Evolutionary conservation across 495 filamentous ascomycete species (phyloP).

Genomic region (Hypoxylon subgilvum): DNA sequence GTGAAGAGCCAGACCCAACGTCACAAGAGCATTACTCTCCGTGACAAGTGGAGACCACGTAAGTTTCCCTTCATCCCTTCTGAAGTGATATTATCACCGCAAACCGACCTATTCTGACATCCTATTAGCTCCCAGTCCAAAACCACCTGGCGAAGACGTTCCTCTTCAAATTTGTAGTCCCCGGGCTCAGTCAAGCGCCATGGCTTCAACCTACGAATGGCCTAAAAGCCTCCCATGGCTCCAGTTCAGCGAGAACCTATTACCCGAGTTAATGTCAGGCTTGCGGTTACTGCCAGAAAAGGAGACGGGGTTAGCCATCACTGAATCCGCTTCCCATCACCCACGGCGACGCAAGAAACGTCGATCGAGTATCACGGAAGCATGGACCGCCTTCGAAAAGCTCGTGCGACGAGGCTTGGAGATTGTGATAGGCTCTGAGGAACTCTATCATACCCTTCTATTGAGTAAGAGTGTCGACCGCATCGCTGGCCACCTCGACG

Average conservation of each 20-base stretch:
- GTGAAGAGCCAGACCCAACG: background rate
- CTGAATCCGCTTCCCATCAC: background rate
- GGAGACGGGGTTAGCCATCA: background rate
- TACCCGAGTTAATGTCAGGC: constrained; percentile 4
- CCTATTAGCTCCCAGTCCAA: background rate
- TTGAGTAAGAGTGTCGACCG: constrained; percentile 14
- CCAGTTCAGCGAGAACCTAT: constrained; percentile 1
- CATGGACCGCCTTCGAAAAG: constrained; percentile 2
- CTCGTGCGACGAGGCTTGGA: constrained; percentile 7
- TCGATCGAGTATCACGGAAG: background rate
- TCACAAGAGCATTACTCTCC: constrained; percentile 3
- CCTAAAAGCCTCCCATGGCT: constrained; percentile 13
- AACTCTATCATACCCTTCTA: constrained; percentile 1
- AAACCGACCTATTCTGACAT: background rate
- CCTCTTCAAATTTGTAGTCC: constrained; percentile 15
- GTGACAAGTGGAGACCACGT: background rate
- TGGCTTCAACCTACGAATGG: background rate
- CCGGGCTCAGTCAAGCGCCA: background rate
- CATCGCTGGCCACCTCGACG: constrained; percentile 5
- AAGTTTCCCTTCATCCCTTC: background rate
- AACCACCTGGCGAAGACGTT: background rate
- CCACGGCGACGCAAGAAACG: background rate
- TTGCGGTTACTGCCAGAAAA: constrained; percentile 1
- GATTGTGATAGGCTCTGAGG: constrained; percentile 15
- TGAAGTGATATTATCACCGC: background rate